Evolutionary conservation across 2,329 filamentous ascomycete species (phyloP), one percentile per base, ranked within the genome.

Genomic region (Xenosphaeropsis pyriputrescens): DNA sequence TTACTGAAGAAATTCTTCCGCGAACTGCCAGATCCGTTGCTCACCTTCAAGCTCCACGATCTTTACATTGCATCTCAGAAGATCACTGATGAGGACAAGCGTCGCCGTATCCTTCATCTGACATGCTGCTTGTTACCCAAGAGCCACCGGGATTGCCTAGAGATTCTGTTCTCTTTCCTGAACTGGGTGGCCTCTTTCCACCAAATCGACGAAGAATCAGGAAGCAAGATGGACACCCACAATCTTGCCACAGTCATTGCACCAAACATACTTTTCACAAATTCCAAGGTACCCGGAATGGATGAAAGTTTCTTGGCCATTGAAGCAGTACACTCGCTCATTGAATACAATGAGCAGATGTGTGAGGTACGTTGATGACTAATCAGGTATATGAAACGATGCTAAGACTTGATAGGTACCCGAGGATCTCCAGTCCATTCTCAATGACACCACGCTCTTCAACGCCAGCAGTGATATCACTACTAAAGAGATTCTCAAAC

Each of bases 121-220:
- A 79, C 85, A 7, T 94, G 89, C 59, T 98, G 91, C 59, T 65
- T 98, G 34, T 65, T 98, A 37, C 91, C 91, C 13, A 95, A 96
- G 57, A 73, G 79, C 36, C 86, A 98, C 55, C 76, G 91, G 42
- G 91, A 98, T 58, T 88, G 83, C 14, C 77, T 98, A 59, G 91
- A 98, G 60, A 86, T 98, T 32, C 62, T 98, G 2, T 96, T 95
- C 61, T 83, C 79, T 36, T 98, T 98, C 68, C 69, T 98, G 34
- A 94, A 94, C 53, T 98, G 91, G 89, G 85, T 88, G 5, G 86
- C 88, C 4, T 94, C 88, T 2, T 98, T 98, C 65, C 89, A 93
- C 44, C 88, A 95, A 53, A 79, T 98, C 12, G 91, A 98, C 50
- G 91, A 98, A 52, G 91, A 98, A 56, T 83, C 82, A 16, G 91